Base-by-base conservation (phyloP, 148 eudicot genomes). In the Diospyros kaki region DNA sequence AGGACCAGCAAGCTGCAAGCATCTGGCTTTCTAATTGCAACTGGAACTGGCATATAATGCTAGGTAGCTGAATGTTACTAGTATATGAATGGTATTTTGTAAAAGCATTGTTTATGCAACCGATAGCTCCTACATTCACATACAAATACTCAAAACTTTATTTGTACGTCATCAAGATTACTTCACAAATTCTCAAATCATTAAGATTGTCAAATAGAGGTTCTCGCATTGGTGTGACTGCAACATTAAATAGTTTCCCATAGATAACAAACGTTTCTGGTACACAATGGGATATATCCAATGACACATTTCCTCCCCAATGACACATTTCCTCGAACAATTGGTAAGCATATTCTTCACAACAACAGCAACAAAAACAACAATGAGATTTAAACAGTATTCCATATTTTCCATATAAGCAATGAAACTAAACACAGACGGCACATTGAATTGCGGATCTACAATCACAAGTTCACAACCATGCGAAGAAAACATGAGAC, bases 321-420 rank as follows among this genome's bases (percentile, higher is more conserved):
- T 67, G 12, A 39, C 51, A 46, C 68, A 64, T 52, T 74, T 74
- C 68, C 48, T 1, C 61, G 41, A 74, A 41, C 69, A 74, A 40
- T 6, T 74, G 51, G 41, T 1, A 9, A 13, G 39, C 75, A 48
- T 9, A 46, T 18, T n/a, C 28, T 28, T 28, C 28, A 28, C 28
- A 28, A 28, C 28, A 28, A 28, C 28, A 28, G 28, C 28, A 28
- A 28, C 28, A 28, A 28, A 28, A 28, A 28, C 28, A 28, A 28
- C 28, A 28, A 28, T 28, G 28, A 28, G 28, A 28, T 28, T 28
- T 28, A 28, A 28, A 28, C 28, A 28, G 28, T 28, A 28, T 28
- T 28, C 28, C 28, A 0, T 0, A 28, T 28, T 28, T 45, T 66
- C 55, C 15, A 45, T 39, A 52, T 69, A 69, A 53, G 45, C 60